phyloP scores from a whole-genome alignment of 202 grass and related monocot genomes.

The Hordeum pubiflorum region DNA sequence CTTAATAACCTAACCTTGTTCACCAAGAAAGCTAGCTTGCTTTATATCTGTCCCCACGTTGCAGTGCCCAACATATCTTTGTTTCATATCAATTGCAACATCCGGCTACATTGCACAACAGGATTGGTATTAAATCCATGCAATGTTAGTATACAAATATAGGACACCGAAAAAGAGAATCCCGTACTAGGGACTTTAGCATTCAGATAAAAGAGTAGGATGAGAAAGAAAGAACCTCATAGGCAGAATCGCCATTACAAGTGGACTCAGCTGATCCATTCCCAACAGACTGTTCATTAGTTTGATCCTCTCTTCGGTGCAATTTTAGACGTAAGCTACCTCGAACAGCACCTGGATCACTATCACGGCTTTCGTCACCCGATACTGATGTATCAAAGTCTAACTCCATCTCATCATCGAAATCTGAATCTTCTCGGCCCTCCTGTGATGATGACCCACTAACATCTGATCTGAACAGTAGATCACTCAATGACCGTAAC shows the following conservation, averaged over 20 bases:
- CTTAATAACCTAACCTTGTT: constrained; percentile 54
- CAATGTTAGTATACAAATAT: not conserved
- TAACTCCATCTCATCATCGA: constrained; percentile 88
- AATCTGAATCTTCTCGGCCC: constrained; percentile 66
- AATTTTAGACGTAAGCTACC: constrained; percentile 69
- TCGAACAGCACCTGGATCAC: constrained; percentile 52
- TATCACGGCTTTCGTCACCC: constrained; percentile 60
- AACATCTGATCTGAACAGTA: constrained; percentile 62
- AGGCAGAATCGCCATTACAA: constrained; percentile 39
- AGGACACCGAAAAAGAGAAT: not conserved
- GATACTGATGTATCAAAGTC: constrained; percentile 82
- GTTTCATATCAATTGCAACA: constrained; percentile 86
- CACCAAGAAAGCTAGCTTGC: constrained; percentile 95
- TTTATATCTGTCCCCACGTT: constrained; percentile 98
- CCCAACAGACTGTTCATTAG: constrained; percentile 38
- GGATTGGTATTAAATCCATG: constrained; percentile 19
- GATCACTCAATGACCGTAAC: constrained; percentile 70
- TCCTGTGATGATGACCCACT: constrained; percentile 49
- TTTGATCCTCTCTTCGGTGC: constrained; percentile 52
- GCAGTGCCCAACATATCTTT: constrained; percentile 93
- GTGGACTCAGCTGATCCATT: constrained; percentile 34
- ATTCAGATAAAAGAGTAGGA: not conserved
- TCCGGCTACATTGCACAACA: constrained; percentile 58
- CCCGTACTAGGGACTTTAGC: not conserved
- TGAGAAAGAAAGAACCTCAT: constrained; percentile 44